Evolutionary conservation across 805 yeast genomes (phyloP).

Genomic region (Pichia eremophila): DNA sequence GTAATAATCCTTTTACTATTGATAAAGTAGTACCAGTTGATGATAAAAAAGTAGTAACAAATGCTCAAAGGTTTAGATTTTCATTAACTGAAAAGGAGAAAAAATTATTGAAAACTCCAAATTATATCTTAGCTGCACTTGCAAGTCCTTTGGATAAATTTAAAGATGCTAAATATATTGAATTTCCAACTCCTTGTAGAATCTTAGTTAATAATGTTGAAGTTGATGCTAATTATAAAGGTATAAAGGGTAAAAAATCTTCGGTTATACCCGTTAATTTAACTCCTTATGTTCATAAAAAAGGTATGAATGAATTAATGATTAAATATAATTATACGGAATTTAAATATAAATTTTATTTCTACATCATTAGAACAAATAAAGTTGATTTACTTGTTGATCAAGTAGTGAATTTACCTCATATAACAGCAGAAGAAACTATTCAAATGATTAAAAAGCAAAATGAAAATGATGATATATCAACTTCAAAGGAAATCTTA

Average conservation of each 20-base stretch:
- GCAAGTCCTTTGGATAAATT: constrained; percentile 37
- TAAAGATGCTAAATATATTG: constrained; percentile 27
- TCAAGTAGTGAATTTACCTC: constrained; percentile 36
- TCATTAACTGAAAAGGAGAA: constrained; percentile 35
- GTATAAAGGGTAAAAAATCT: constrained; percentile 68
- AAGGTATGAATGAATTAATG: constrained; percentile 33
- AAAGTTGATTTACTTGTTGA: constrained; percentile 34
- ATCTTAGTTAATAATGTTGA: constrained; percentile 46
- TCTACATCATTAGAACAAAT: constrained; percentile 48
- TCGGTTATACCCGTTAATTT: constrained; percentile 78
- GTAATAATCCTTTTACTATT: background rate
- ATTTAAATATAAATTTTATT: constrained; percentile 37
- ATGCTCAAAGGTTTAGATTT: constrained; percentile 21
- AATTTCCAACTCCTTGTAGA: constrained; percentile 68
- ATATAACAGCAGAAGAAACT: constrained; percentile 39
- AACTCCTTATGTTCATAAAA: constrained; percentile 35
- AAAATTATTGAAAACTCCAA: constrained; percentile 24
- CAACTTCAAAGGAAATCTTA: constrained; percentile 50
- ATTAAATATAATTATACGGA: constrained; percentile 47
- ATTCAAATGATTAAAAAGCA: constrained; percentile 25
- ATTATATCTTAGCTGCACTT: constrained; percentile 39
- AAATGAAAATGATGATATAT: constrained; percentile 39
- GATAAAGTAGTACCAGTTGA: constrained; percentile 2
- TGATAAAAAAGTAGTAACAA: background rate
- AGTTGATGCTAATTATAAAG: constrained; percentile 51